These are phyloP conservation scores for Kwoniella bestiolae DNA, from an alignment of 768 basidiomycete genomes.

Conservation along the genomic window DNA sequence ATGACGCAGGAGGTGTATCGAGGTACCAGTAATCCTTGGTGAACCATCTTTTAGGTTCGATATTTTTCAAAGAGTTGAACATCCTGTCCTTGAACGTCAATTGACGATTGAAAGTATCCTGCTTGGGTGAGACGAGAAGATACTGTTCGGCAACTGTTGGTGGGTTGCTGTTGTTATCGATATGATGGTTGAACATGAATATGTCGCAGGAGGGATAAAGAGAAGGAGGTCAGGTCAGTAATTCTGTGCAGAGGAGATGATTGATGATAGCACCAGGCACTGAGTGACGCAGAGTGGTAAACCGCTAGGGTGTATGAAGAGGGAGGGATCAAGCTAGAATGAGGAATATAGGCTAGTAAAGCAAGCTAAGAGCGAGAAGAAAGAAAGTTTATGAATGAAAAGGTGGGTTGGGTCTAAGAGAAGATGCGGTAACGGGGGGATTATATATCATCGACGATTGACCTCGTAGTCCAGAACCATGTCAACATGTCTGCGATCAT, in stretches of 20 bases:
- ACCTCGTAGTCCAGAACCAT: neutral
- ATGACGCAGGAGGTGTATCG: slow-evolving; percentile 50
- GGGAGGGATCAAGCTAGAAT: neutral
- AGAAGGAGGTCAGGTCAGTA: too few relatives aligned
- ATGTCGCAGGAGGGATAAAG: neutral
- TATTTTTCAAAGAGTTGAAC: slow-evolving; percentile 6
- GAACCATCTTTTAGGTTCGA: slow-evolving; percentile 40
- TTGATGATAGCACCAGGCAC: neutral
- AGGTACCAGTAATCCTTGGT: slow-evolving; percentile 45
- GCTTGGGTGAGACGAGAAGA: slow-evolving; percentile 7
- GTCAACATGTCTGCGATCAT: neutral
- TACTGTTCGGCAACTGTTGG: neutral
- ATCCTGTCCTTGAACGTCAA: slow-evolving; percentile 8
- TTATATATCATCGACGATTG: neutral
- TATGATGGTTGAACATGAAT: neutral
- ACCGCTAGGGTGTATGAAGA: neutral
- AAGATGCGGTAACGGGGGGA: neutral
- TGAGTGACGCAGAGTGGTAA: neutral
- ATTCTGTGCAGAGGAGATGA: too few relatives aligned
- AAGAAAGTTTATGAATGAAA: neutral
- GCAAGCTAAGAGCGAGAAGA: neutral
- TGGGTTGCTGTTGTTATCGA: too few relatives aligned
- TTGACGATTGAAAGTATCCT: neutral
- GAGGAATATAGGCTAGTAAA: neutral
- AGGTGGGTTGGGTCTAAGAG: neutral